phyloP scores from a whole-genome alignment of 2,329 filamentous ascomycete genomes.

The Chaetoscypha palmicola region DNA sequence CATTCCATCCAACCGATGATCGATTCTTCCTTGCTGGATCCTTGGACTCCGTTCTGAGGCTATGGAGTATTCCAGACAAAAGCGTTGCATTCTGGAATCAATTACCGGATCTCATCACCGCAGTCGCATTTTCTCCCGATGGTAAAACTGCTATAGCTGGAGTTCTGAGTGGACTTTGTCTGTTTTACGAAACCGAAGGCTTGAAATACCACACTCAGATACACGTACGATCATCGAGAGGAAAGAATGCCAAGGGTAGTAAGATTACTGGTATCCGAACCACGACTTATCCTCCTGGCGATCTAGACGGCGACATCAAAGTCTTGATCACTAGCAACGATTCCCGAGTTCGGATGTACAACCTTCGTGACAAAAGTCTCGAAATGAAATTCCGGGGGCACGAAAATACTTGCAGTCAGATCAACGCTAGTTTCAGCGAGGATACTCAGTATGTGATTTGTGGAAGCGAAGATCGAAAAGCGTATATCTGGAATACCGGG shows the following conservation, averaged over 20 bases:
- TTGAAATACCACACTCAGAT: constrained; percentile 78
- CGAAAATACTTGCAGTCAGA: constrained; percentile 84
- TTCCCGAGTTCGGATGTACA: constrained; percentile 84
- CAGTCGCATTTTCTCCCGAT: constrained; percentile 88
- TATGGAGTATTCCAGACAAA: constrained; percentile 98
- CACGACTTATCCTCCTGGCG: constrained; percentile 49
- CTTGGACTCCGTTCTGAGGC: constrained; percentile 74
- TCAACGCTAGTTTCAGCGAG: constrained; percentile 81
- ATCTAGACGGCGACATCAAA: constrained; percentile 59
- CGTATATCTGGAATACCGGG: constrained; percentile 81
- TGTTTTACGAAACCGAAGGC: constrained; percentile 90
- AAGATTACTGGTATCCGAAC: constrained; percentile 95
- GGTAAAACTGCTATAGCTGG: constrained; percentile 86
- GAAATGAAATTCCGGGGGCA: constrained; percentile 89
- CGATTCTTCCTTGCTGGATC: constrained; percentile 95
- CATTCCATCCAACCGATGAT: constrained; percentile 91
- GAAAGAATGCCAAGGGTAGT: constrained; percentile 90
- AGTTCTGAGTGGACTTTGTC: constrained; percentile 74
- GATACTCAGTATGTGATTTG: constrained; percentile 82
- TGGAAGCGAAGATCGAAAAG: constrained; percentile 83
- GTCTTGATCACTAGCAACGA: constrained; percentile 92
- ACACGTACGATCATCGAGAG: constrained; percentile 85
- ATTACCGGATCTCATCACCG: constrained; percentile 82
- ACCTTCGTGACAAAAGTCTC: constrained; percentile 72
- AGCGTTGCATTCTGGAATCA: constrained; percentile 76